phyloP scores from a whole-genome alignment of 192 early-diverging fungal genomes.

The Coemansia sp. region DNA sequence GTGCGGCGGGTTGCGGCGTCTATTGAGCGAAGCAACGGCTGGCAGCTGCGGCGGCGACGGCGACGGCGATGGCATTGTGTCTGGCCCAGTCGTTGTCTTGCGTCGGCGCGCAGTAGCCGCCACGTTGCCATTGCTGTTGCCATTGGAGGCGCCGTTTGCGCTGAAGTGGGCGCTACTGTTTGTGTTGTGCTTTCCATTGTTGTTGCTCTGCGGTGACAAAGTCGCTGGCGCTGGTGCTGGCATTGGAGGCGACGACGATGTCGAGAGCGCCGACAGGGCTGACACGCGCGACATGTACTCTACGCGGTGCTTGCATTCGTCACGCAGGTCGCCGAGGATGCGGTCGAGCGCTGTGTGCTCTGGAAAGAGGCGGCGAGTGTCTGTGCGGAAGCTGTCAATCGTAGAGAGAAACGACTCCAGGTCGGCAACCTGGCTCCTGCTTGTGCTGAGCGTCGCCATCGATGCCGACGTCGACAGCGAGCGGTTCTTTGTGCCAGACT shows the following conservation, averaged over 20 bases:
- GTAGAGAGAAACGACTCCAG: slow-evolving; percentile 30
- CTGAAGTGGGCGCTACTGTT: too few relatives aligned
- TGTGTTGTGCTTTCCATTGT: slow-evolving; percentile 9
- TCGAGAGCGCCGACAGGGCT: slow-evolving; percentile 26
- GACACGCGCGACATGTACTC: slow-evolving; percentile 50
- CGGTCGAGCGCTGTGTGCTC: slow-evolving; percentile 45
- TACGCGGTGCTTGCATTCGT: slow-evolving; percentile 47
- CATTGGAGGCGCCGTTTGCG: slow-evolving; percentile 6
- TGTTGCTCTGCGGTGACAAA: slow-evolving; percentile 7
- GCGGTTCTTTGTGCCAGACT: slow-evolving; percentile 8
- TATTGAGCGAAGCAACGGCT: not conserved
- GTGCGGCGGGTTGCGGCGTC: slow-evolving; percentile 16
- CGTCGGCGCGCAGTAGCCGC: slow-evolving; percentile 28
- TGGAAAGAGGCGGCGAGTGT: slow-evolving; percentile 43
- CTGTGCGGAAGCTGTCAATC: slow-evolving; percentile 39
- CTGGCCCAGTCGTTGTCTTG: slow-evolving; percentile 14
- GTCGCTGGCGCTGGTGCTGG: slow-evolving; percentile 12
- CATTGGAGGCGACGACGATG: slow-evolving; percentile 28
- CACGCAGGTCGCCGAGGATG: slow-evolving; percentile 47
- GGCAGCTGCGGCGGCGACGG: not conserved
- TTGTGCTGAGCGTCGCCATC: not conserved
- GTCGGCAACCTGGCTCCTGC: slow-evolving; percentile 29
- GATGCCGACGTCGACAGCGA: slow-evolving; percentile 10
- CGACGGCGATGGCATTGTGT: slow-evolving; percentile 1
- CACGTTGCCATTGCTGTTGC: slow-evolving; percentile 12